A percentile compares a stretch with the other conserved stretches of the same genome.
Evolutionary conservation across 352 stramenopile genomes (phyloP).

Genomic region (Pythium monospermum): DNA sequence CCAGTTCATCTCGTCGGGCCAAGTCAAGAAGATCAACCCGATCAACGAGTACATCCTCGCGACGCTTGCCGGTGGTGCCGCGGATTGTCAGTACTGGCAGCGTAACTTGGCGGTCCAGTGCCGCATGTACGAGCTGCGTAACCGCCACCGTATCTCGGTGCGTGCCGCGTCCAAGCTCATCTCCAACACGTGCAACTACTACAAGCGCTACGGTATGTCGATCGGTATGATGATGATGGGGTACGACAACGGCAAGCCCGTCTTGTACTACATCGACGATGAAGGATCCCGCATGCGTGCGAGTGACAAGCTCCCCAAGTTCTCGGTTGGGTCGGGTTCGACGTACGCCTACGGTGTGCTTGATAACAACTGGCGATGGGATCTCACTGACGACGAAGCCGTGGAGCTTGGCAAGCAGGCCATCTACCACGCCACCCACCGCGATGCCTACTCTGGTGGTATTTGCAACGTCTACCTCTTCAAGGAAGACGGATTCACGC

Average conservation of each 20-base stretch:
- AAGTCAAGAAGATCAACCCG: slow-evolving; percentile 99
- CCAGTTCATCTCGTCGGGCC: slow-evolving; percentile 97
- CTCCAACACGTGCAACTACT: slow-evolving; percentile 98
- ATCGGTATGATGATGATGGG: slow-evolving; percentile 99
- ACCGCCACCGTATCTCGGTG: slow-evolving; percentile 99
- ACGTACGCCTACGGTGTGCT: slow-evolving; percentile 99
- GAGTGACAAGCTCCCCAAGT: slow-evolving; percentile 93
- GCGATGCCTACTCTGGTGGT: slow-evolving; percentile 97
- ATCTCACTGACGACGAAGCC: slow-evolving; percentile 98
- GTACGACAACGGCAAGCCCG: slow-evolving; percentile 96
- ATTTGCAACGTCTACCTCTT: slow-evolving; percentile 97
- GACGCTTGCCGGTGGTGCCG: slow-evolving; percentile 98
- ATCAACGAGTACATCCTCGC: slow-evolving; percentile 99
- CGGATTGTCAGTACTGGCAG: slow-evolving; percentile 99
- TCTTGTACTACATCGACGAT: slow-evolving; percentile 99
- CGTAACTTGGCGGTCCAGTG: slow-evolving; percentile 96
- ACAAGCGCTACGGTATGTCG: slow-evolving; percentile 91
- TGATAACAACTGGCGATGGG: slow-evolving; percentile 95
- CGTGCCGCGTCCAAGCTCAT: slow-evolving; percentile 98
- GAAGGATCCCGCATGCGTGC: slow-evolving; percentile 97
- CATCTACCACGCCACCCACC: slow-evolving; percentile 99
- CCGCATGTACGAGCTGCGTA: slow-evolving; percentile 98
- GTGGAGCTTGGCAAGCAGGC: slow-evolving; percentile 98
- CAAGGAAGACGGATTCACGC: slow-evolving; percentile 95
- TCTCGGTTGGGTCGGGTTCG: slow-evolving; percentile 98